A percentile compares a stretch with the other conserved stretches of the same genome.
Conservation (phyloP, 1,139 yeast genomes). For the Kodamaea arcana region DNA sequence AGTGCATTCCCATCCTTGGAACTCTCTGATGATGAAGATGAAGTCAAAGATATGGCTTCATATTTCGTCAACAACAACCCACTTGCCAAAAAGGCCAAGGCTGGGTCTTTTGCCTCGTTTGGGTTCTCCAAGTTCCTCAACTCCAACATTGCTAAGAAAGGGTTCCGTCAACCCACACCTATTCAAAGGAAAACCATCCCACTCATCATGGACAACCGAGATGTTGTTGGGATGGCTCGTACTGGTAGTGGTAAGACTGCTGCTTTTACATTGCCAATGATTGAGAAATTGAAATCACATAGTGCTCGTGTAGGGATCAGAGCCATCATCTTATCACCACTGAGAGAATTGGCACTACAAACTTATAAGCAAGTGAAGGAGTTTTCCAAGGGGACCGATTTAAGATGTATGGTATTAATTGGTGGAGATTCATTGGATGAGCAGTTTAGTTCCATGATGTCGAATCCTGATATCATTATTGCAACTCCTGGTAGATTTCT, state of each 20-base stretch:
- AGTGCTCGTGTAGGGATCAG: slow-evolving; percentile 86
- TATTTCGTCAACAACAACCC: slow-evolving; percentile 37
- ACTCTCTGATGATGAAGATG: slow-evolving; percentile 59
- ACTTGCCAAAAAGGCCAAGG: slow-evolving; percentile 61
- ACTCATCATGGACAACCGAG: slow-evolving; percentile 77
- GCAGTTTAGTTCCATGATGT: slow-evolving; percentile 88
- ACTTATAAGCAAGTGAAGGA: slow-evolving; percentile 87
- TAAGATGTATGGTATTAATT: slow-evolving; percentile 74
- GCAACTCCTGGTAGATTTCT: slow-evolving; percentile 98
- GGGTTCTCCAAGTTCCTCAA: slow-evolving; percentile 76
- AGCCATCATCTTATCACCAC: slow-evolving; percentile 85
- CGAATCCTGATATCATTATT: slow-evolving; percentile 88
- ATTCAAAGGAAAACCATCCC: slow-evolving; percentile 96
- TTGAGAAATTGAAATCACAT: slow-evolving; percentile 79
- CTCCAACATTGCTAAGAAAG: slow-evolving; percentile 72
- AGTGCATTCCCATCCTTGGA: slow-evolving; percentile 61
- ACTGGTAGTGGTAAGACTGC: slow-evolving; percentile 99
- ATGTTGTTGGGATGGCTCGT: slow-evolving; percentile 98
- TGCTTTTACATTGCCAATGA: slow-evolving; percentile 90
- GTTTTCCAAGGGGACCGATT: slow-evolving; percentile 77
- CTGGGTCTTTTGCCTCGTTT: slow-evolving; percentile 84
- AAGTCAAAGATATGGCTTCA: slow-evolving; percentile 34
- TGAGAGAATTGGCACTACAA: slow-evolving; percentile 92
- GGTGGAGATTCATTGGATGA: slow-evolving; percentile 99
- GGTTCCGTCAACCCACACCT: slow-evolving; percentile 94